Conservation (phyloP, 2,329 filamentous ascomycete genomes). For the Fusarium anthophilum region DNA sequence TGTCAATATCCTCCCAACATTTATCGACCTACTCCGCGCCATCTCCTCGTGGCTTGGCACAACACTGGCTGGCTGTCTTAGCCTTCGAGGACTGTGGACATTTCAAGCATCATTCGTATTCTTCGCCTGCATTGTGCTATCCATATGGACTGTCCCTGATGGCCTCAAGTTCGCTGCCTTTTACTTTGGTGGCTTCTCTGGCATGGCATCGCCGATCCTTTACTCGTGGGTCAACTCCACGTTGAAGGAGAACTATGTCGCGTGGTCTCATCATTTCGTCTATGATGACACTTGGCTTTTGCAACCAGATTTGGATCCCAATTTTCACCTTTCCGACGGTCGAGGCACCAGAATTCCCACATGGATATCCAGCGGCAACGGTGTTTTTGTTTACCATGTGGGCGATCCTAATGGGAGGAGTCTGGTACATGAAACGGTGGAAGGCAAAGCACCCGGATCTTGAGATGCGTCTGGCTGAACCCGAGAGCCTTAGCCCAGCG, state of each 20-base stretch:
- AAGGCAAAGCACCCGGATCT: background rate
- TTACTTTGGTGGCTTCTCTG: conserved; percentile 2
- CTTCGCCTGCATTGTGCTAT: background rate
- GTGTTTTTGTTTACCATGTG: background rate
- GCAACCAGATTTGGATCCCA: conserved; percentile 5
- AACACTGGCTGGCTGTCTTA: background rate
- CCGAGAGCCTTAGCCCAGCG: fast-evolving
- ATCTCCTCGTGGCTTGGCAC: background rate
- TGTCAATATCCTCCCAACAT: background rate
- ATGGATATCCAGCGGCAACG: background rate
- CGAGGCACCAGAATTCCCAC: background rate
- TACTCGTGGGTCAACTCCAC: background rate
- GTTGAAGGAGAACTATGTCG: background rate
- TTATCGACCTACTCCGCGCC: background rate
- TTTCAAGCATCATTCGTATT: conserved; percentile 3
- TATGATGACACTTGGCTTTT: conserved; percentile 5
- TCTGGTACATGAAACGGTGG: conserved; percentile 6
- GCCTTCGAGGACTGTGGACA: background rate
- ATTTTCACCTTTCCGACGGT: background rate
- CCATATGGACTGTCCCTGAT: background rate
- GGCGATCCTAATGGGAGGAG: conserved; percentile 2
- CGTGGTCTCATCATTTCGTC: background rate
- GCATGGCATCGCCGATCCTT: background rate
- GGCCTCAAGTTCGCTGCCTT: background rate
- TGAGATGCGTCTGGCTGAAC: background rate